These are phyloP conservation scores for Melocanna baccifera DNA, from an alignment of 176 grass and related monocot genomes.

Conservation along the genomic window DNA sequence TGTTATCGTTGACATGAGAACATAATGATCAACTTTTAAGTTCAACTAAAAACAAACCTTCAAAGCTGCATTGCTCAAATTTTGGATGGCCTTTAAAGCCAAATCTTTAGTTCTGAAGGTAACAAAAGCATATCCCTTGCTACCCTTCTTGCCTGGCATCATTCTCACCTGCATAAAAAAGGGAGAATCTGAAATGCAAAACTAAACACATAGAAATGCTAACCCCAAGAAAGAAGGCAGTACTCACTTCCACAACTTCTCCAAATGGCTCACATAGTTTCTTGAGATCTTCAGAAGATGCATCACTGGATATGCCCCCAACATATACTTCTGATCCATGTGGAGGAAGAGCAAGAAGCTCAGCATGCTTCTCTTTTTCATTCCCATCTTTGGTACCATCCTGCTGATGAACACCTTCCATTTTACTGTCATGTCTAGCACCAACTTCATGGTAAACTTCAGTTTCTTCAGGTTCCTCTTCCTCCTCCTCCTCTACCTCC, in stretches of 20 bases:
- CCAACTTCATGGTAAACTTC: slow-evolving; percentile 9
- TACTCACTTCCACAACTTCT: slow-evolving; percentile 87
- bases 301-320: slow-evolving; percentile 60
- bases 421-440: slow-evolving; percentile 16
- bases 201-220: slow-evolving; percentile 19
- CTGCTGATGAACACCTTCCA: slow-evolving; percentile 21
- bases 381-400: slow-evolving; percentile 13
- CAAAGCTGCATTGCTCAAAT: slow-evolving; percentile 63
- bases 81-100: slow-evolving; percentile 67
- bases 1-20: neutral
- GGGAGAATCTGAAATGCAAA: slow-evolving; percentile 1
- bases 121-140: slow-evolving; percentile 77
- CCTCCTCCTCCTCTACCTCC: slow-evolving; percentile 41
- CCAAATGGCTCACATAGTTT: slow-evolving; percentile 66
- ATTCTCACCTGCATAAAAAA: slow-evolving; percentile 67
- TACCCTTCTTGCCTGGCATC: slow-evolving; percentile 63
- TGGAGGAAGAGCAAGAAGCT: slow-evolving; percentile 81
- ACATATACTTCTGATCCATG: slow-evolving; percentile 90
- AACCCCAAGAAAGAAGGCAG: slow-evolving; percentile 15
- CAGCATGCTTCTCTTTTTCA: slow-evolving; percentile 50
- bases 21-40: neutral
- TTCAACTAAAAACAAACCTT: slow-evolving; percentile 48
- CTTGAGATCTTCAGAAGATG: slow-evolving; percentile 73
- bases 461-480: slow-evolving; percentile 56
- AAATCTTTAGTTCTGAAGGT: slow-evolving; percentile 64